Conservation (phyloP, 2,329 filamentous ascomycete species). For the Madurella fahalii region DNA sequence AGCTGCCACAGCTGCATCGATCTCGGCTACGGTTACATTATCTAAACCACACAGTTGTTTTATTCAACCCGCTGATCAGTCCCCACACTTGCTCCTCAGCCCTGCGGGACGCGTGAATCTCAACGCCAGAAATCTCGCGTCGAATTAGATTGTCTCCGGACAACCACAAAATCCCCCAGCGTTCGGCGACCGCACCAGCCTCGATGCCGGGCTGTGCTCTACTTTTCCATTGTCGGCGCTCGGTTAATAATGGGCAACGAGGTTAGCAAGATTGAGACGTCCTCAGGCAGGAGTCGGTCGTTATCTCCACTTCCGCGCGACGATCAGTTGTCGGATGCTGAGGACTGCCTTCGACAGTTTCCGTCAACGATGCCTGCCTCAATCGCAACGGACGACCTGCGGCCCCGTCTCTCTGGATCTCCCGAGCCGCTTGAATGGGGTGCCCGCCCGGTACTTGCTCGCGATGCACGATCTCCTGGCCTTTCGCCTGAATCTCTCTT, state of each 20-base stretch:
- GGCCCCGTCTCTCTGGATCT: not conserved
- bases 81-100: not conserved
- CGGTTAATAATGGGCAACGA: constrained; percentile 14
- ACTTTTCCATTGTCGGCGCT: not conserved
- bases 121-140: constrained; percentile 11
- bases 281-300: constrained; percentile 10
- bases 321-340: not conserved
- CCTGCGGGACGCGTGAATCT: not conserved
- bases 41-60: too few species aligned
- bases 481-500: not conserved
- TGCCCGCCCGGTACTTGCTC: not conserved
- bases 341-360: not conserved
- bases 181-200: not conserved
- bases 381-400: not conserved
- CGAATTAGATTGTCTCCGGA: not conserved
- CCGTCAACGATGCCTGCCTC: constrained; percentile 12
- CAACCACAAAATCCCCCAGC: too few species aligned
- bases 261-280: constrained; percentile 5
- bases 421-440: not conserved
- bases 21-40: not conserved
- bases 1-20: not conserved
- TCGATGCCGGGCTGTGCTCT: not conserved
- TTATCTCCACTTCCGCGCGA: constrained; percentile 17
- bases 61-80: not conserved
- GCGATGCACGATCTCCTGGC: not conserved